These are phyloP conservation scores for Monosporascus sp. DNA, from an alignment of 2,329 filamentous ascomycete species.

Conservation along the genomic window DNA sequence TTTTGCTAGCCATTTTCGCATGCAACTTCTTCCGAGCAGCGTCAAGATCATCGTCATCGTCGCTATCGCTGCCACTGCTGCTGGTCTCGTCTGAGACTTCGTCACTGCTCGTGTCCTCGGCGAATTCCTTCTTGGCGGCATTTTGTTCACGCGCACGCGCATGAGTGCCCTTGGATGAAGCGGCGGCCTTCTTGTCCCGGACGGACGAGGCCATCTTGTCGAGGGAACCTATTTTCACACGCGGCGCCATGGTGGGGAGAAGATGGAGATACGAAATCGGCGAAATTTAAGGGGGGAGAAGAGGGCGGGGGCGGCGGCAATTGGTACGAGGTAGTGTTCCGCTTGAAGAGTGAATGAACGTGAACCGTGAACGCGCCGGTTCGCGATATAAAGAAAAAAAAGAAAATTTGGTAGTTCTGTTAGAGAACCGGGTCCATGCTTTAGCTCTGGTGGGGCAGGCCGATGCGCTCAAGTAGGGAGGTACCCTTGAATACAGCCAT, in stretches of 20 bases:
- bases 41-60: slow-evolving; percentile 24
- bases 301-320: background rate
- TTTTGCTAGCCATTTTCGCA: slow-evolving; percentile 23
- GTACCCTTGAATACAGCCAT: too few species aligned
- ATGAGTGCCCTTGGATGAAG: slow-evolving; percentile 8
- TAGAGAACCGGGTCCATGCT: background rate
- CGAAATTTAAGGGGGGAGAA: background rate
- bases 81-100: slow-evolving; percentile 27
- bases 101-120: slow-evolving; percentile 27
- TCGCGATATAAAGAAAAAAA: background rate
- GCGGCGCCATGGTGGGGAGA: slow-evolving; percentile 8
- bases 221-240: slow-evolving; percentile 11
- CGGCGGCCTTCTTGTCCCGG: slow-evolving; percentile 18
- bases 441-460: background rate
- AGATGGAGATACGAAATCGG: background rate
- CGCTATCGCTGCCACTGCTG: slow-evolving; percentile 30
- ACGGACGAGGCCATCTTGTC: slow-evolving; percentile 18
- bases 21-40: slow-evolving; percentile 28
- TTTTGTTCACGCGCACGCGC: slow-evolving; percentile 11
- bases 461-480: too few species aligned
- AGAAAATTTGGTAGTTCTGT: background rate
- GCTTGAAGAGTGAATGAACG: background rate
- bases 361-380: background rate
- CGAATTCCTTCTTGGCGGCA: slow-evolving; percentile 11
- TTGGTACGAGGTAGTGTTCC: background rate